Evolutionary conservation across 352 stramenopile genomes (phyloP).

Genomic region (Globisporangium okanoganense): DNA sequence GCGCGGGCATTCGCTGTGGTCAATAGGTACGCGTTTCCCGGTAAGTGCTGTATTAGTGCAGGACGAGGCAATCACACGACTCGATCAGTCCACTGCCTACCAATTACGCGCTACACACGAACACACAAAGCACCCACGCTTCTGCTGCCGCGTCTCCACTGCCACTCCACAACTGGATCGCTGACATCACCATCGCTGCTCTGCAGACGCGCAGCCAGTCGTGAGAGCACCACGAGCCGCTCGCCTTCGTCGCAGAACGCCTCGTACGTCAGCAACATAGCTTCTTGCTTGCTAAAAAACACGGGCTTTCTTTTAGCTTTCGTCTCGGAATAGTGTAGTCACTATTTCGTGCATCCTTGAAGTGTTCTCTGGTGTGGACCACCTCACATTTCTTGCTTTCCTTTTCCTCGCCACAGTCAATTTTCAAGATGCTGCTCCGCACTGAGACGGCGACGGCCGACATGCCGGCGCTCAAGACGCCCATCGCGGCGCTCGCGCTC

Average conservation of each 20-base stretch:
- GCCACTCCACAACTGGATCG: constrained; percentile 31
- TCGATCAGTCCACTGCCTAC: too few relatives aligned
- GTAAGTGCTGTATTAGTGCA: constrained; percentile 35
- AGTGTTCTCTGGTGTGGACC: constrained; percentile 9
- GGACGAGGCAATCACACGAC: neutral
- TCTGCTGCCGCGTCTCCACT: constrained; percentile 54
- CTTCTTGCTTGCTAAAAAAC: too few relatives aligned
- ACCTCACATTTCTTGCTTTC: neutral
- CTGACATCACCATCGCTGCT: neutral
- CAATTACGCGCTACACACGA: neutral
- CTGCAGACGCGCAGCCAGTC: constrained; percentile 18
- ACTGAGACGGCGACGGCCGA: constrained; percentile 3
- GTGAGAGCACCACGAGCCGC: constrained; percentile 35
- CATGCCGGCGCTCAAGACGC: constrained; percentile 9
- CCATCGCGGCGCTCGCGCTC: neutral
- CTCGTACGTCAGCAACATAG: constrained; percentile 42
- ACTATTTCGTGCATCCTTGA: neutral
- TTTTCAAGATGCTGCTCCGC: constrained; percentile 14
- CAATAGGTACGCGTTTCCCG: constrained; percentile 63
- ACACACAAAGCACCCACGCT: constrained; percentile 23
- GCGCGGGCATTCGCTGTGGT: constrained; percentile 37
- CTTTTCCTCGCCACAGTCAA: constrained; percentile 1
- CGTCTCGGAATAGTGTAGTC: neutral
- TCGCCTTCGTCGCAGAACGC: constrained; percentile 46
- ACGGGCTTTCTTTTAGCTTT: neutral